Evolutionary conservation across 345 rosid species (phyloP).

Genomic region (Eucalyptus melliodora): DNA sequence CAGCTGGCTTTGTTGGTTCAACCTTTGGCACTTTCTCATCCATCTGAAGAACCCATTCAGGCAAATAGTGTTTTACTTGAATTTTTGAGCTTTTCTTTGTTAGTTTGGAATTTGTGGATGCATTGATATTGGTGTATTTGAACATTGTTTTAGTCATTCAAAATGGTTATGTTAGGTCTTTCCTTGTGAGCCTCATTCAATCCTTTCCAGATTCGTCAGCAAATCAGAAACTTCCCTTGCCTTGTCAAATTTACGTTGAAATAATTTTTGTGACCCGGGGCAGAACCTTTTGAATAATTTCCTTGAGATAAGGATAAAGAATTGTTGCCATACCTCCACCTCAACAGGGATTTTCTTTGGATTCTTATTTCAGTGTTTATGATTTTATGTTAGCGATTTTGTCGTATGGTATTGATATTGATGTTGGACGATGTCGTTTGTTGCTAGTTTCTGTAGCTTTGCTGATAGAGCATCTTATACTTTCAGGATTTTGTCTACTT

Average conservation of each 20-base stretch:
- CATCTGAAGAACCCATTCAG: slow-evolving; percentile 95
- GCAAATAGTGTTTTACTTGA: slow-evolving; percentile 11
- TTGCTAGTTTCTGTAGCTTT: not conserved
- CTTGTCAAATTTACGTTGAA: not conserved
- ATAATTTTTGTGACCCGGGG: not conserved
- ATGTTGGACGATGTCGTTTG: not conserved
- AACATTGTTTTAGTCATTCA: not conserved
- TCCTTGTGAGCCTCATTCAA: not conserved
- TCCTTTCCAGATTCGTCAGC: not conserved
- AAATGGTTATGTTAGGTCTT: not conserved
- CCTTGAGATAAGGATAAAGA: not conserved
- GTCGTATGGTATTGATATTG: not conserved
- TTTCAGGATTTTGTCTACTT: not conserved
- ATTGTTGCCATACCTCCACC: not conserved
- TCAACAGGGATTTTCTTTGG: not conserved
- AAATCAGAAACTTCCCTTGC: not conserved
- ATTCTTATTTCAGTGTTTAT: not conserved
- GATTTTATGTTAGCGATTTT: not conserved
- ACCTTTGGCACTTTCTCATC: slow-evolving; percentile 93
- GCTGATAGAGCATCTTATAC: not conserved
- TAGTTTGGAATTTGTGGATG: not conserved
- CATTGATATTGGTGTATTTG: not conserved
- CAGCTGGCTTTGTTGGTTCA: slow-evolving; percentile 87
- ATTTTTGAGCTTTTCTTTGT: not conserved
- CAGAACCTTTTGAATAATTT: not conserved